Conservation (phyloP, 1,284 basidiomycete species). For the Xerocomus nothofagi region DNA sequence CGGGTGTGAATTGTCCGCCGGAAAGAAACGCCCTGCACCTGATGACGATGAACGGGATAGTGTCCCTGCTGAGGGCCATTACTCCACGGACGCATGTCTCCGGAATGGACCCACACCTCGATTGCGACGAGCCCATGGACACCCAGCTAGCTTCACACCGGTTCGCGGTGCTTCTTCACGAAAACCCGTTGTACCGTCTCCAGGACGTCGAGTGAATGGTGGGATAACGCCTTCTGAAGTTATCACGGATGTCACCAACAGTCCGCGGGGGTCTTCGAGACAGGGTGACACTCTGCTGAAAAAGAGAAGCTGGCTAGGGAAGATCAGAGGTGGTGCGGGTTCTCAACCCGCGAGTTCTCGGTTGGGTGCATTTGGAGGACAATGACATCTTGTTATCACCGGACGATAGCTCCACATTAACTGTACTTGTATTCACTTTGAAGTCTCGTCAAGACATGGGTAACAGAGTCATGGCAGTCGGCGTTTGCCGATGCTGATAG, state of each 20-base stretch:
- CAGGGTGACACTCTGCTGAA: conserved; percentile 32
- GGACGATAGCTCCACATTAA: conserved; percentile 7
- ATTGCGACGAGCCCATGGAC: conserved; percentile 52
- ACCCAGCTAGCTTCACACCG: conserved; percentile 71
- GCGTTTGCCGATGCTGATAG: conserved; percentile 21
- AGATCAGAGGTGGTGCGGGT: conserved; percentile 46
- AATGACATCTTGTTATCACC: conserved; percentile 18
- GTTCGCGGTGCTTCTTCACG: conserved; percentile 49
- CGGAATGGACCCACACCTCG: conserved; percentile 55
- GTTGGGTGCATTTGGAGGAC: conserved; percentile 30
- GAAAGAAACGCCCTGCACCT: conserved; percentile 69
- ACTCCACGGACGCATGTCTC: conserved; percentile 54
- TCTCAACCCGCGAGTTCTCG: conserved; percentile 29
- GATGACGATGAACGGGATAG: conserved; percentile 66
- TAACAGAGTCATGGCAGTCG: conserved; percentile 7
- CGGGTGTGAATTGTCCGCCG: conserved; percentile 42
- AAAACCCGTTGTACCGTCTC: conserved; percentile 44
- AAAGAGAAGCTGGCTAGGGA: conserved; percentile 65
- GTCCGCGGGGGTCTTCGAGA: conserved; percentile 42
- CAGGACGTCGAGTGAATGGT: conserved; percentile 40
- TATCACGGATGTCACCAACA: conserved; percentile 71
- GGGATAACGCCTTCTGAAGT: conserved; percentile 35
- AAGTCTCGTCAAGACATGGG: background rate
- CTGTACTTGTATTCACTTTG: conserved; percentile 12
- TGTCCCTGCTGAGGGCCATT: conserved; percentile 46